phyloP scores from a whole-genome alignment of 2,329 filamentous ascomycete genomes.

The Arthrobotrys sphaeroides region DNA sequence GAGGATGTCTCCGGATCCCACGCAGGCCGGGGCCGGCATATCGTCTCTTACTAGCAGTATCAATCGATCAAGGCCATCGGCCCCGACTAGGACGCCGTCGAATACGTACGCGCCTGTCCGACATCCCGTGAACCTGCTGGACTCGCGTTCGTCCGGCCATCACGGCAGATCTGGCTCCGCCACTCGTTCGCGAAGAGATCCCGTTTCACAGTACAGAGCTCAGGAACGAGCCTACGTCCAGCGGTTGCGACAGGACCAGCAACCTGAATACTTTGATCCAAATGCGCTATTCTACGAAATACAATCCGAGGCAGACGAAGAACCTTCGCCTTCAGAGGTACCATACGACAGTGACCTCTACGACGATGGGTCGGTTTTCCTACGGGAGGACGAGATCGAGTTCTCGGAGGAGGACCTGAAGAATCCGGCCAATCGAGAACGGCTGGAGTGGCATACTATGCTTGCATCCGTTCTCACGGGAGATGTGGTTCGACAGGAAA shows the following conservation, averaged over 20 bases:
- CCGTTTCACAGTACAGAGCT: slow-evolving; percentile 77
- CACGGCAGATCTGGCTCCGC: slow-evolving; percentile 66
- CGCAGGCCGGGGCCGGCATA: slow-evolving; percentile 55
- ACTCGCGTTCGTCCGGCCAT: slow-evolving; percentile 61
- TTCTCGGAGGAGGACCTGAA: slow-evolving; percentile 89
- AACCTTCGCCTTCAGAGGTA: slow-evolving; percentile 84
- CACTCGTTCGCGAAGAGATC: slow-evolving; percentile 68
- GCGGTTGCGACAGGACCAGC: slow-evolving; percentile 81
- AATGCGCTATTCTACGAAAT: slow-evolving; percentile 67
- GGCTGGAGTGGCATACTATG: slow-evolving; percentile 98
- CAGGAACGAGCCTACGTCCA: slow-evolving; percentile 97
- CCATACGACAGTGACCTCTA: slow-evolving; percentile 84
- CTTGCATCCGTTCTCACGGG: slow-evolving; percentile 92
- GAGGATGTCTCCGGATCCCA: slow-evolving; percentile 59
- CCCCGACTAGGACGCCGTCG: slow-evolving; percentile 77
- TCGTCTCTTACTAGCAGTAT: slow-evolving; percentile 59
- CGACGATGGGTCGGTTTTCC: slow-evolving; percentile 71
- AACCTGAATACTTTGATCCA: slow-evolving; percentile 74
- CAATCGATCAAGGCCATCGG: slow-evolving; percentile 70
- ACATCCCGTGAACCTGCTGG: slow-evolving; percentile 61
- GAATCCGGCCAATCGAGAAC: slow-evolving; percentile 85
- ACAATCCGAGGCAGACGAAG: slow-evolving; percentile 88
- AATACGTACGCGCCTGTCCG: slow-evolving; percentile 76
- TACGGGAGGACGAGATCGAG: slow-evolving; percentile 78
- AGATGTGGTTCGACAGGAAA: slow-evolving; percentile 97